Evolutionary conservation across 495 filamentous ascomycete species (phyloP).

Genomic region (Penicillium longicatenatum): DNA sequence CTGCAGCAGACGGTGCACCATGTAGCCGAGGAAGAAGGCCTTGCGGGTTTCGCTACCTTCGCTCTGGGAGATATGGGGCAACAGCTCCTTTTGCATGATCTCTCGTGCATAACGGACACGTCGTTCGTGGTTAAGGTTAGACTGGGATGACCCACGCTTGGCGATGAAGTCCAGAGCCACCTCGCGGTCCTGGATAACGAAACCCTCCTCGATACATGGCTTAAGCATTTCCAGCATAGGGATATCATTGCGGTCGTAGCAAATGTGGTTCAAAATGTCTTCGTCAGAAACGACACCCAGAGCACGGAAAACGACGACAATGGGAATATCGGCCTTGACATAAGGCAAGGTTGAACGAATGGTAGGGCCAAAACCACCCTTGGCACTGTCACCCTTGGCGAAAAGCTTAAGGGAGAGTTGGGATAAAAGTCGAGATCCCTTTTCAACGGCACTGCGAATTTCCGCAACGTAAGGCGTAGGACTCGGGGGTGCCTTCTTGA

Average conservation of each 20-base stretch:
- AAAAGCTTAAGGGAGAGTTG: constrained; percentile 86
- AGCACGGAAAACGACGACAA: constrained; percentile 92
- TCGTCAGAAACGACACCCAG: constrained; percentile 96
- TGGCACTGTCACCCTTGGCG: constrained; percentile 75
- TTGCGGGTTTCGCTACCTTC: constrained; percentile 97
- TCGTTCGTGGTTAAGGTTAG: constrained; percentile 73
- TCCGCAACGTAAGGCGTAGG: constrained; percentile 91
- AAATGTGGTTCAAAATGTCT: constrained; percentile 96
- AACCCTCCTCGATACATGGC: constrained; percentile 94
- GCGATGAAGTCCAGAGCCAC: constrained; percentile 96
- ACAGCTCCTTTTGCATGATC: constrained; percentile 92
- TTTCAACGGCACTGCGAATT: constrained; percentile 94
- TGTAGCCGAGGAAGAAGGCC: constrained; percentile 98
- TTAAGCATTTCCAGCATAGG: constrained; percentile 98
- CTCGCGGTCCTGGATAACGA: constrained; percentile 93
- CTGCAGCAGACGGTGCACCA: constrained; percentile 93
- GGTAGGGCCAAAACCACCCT: constrained; percentile 79
- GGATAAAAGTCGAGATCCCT: constrained; percentile 90
- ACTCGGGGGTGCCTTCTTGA: constrained; percentile 89
- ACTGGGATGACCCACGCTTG: constrained; percentile 75
- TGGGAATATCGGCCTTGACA: constrained; percentile 89
- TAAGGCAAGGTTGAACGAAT: constrained; percentile 90
- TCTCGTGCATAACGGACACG: constrained; percentile 90
- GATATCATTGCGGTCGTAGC: constrained; percentile 91
- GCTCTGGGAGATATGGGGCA: constrained; percentile 93